Base-by-base conservation (phyloP, 2,329 filamentous ascomycete genomes). In the Pseudohalonectria lignicola region DNA sequence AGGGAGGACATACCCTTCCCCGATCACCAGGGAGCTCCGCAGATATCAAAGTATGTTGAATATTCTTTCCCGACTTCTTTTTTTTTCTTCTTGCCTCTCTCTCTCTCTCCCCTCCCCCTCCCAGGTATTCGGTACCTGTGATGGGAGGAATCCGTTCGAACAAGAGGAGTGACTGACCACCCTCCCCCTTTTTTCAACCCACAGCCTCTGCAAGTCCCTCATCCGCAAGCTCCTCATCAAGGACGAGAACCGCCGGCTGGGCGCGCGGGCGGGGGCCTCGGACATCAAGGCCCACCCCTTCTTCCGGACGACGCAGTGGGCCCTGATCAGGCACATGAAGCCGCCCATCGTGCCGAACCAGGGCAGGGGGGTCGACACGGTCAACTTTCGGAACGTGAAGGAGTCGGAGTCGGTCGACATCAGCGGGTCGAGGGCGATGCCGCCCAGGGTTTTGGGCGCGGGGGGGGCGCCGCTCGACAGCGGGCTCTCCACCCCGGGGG, bases 381-480 rank as follows among this genome's bases (percentile, higher is more conserved):
- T 94, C 53, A 98, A 98, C 61, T 98, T 98, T 71, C 78, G 92
- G 47, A 94, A 94, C 51, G 88, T 98, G 41, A 98, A 96, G 64
- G 92, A 98, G 62, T 94, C 86, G 52, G 84, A 90, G 52, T 94
- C 87, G 54, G 86, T 96, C 36, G 92, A 98, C 58, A 80, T 93
- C 34, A 76, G 75, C 42, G 73, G 76, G 15, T 68, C 74, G 3
- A 69, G 63, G 46, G 59, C 64, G 10, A 66, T 67, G 56, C 54
- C 57, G 38, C 58, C 75, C 34, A 86, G 86, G 61, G 23, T 12
- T 12, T 12, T 26, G 8, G 12, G 12, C 23, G 23, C 23, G 23
- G 23, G 8, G 8, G 86, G 87, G 2, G 86, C 94, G 11, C 86
- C 87, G 8, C 66, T 94, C 43, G 87, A 94, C 54, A 90, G 82